Base-by-base conservation (phyloP, 2,329 filamentous ascomycete species). In the Pseudogymnoascus sp. region DNA sequence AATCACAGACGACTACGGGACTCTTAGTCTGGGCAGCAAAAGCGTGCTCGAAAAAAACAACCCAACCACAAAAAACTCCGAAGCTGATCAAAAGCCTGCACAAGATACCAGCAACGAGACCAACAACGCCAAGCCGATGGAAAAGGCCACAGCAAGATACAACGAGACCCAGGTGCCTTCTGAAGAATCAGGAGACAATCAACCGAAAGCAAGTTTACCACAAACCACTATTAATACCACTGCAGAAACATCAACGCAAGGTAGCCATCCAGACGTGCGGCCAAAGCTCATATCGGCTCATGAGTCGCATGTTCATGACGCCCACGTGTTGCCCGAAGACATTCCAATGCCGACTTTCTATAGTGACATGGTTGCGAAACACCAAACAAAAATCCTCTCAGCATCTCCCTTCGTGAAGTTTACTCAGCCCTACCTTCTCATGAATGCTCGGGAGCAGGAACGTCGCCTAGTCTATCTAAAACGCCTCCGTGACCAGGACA, bases 381-480 rank as follows among this genome's bases (percentile, higher is more conserved):
- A 96, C 69, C 86, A 95, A 70, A 96, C 92, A 5, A 95, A 93
- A 70, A 88, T 99, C 47, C 78, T 99, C 5, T 99, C 95, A 1
- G 91, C 92, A 0, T 99, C 94, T 0, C 94, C 94, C 0, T 97
- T 96, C 71, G 94, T 99, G 66, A 93, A 91, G 70, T 99, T 97
- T 71, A 88, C 89, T 66, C 91, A 94, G 71, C 94, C 94, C 0
- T 96, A 97, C 73, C 82, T 97, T 24, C 81, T 99, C 37, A 95
- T 94, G 81, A 90, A 90, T 70, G 89, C 94, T 41, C 86, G 94
- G 58, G 92, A 97, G 71, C 89, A 97, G 70, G 94, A 99, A 74
- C 82, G 90, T 60, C 85, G 89, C 61, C 79, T 99, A 4, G 83
- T 88, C 1, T 91, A 95, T 71, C 80, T 97, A 57, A 93, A 89